Evolutionary conservation across 1,139 yeast genomes (phyloP), one percentile per base, ranked within the genome.

Genomic region (Candida sojae): DNA sequence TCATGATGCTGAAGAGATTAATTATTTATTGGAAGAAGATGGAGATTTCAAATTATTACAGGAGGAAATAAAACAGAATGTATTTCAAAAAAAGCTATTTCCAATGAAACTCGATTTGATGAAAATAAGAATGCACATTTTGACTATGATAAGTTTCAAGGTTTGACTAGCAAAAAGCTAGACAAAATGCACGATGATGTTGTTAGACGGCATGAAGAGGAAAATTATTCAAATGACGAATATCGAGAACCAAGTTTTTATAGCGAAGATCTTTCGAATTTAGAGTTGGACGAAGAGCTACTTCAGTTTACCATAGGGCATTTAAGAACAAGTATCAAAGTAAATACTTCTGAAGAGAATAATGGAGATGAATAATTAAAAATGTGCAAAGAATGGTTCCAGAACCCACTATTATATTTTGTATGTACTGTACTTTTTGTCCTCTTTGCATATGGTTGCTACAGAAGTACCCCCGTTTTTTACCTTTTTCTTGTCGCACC

Each of bases 1-100:
- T 50, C 79, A 73, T 54, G 80, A 75, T 51, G 69, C 70, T 48
- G 75, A 70, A 42, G 80, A 75, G 52, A 71, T 75, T 13, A 52
- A 59, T 30, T 57, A 57, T 39, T 53, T 75, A 17, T 44, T 73
- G 26, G 68, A 66, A 25, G 77, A 73, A 49, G 77, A 75, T 47
- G 61, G 64, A 39, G 64, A 66, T 6, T 73, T 60, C 51, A 57
- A 58, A 28, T 52, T 58, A n/a, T 57, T 59, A n/a, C 55, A 70
- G 45, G 59, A 59, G 31, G 74, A 68, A 39, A 58, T 68, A 2
- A 54, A 38, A 26, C 46, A 35, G 12, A 33, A 34, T 29, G 33
- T 42, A 21, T 23, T 38, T 6, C 13, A 35, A 31, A 50, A 42
- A 53, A 38, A 17, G 11, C 44, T 1, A 46, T 29, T 29, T n/a